A percentile compares a stretch with the other conserved stretches of the same genome.
Evolutionary conservation across 495 filamentous ascomycete genomes (phyloP).

Genomic region (Talaromyces borbonicus): DNA sequence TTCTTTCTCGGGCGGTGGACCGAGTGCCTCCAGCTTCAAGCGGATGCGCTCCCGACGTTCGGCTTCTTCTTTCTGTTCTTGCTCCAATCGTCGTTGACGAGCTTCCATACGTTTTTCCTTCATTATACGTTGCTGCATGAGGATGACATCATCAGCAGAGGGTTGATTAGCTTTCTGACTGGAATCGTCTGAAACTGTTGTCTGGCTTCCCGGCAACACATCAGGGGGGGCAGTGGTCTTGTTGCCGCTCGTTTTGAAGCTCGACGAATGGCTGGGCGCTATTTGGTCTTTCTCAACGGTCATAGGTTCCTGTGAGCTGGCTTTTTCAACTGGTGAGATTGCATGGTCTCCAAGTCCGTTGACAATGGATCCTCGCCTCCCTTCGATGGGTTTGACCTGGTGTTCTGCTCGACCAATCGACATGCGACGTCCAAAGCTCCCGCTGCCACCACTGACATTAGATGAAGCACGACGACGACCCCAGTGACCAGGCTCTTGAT

Average conservation of each 20-base stretch:
- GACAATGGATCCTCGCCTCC: conserved; percentile 35
- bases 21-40: conserved; percentile 71
- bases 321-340: conserved; percentile 17
- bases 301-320: conserved; percentile 13
- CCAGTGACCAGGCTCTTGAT: conserved; percentile 58
- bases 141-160: conserved; percentile 48
- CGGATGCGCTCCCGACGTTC: conserved; percentile 73
- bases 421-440: conserved; percentile 49
- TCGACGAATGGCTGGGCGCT: conserved; percentile 27
- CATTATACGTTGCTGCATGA: conserved; percentile 76
- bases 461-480: conserved; percentile 81
- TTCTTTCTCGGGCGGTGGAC: conserved; percentile 51
- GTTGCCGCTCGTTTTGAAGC: conserved; percentile 39
- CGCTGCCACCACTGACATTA: conserved; percentile 87
- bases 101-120: conserved; percentile 67
- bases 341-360: conserved; percentile 30
- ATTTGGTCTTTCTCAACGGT: conserved; percentile 17
- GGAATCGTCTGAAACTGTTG: conserved; percentile 17
- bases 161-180: conserved; percentile 20
- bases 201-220: conserved; percentile 12
- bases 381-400: conserved; percentile 35
- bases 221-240: conserved; percentile 36
- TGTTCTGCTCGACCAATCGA: conserved; percentile 43
- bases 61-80: conserved; percentile 73
- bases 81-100: conserved; percentile 65